phyloP scores from a whole-genome alignment of 73 alveolate genomes.

The Uronychia binucleata region DNA sequence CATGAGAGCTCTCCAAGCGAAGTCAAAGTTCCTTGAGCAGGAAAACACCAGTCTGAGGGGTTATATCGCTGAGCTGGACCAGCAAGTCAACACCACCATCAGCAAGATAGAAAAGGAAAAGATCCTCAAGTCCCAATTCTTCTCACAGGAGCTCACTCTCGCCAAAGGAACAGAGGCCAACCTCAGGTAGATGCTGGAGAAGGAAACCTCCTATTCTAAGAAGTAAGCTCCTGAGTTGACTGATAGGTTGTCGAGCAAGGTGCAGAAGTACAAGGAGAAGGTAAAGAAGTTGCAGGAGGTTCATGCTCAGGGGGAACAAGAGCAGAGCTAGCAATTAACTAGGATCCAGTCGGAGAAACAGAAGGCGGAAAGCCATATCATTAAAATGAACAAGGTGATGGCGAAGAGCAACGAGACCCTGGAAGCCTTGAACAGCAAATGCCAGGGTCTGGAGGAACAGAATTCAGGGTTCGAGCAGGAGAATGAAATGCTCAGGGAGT shows the following conservation, averaged over 20 bases:
- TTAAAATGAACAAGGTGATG: neutral
- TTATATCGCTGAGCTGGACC: neutral
- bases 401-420: constrained; percentile 1
- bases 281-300: neutral
- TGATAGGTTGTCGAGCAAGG: neutral
- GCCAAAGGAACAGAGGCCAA: neutral
- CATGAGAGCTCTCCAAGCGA: neutral
- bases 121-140: neutral
- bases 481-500: neutral
- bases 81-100: neutral
- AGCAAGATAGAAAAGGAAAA: neutral
- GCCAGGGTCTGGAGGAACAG: neutral
- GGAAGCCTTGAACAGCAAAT: neutral
- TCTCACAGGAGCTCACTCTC: neutral
- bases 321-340: neutral
- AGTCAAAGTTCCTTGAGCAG: neutral
- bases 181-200: neutral
- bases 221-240: neutral
- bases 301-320: neutral
- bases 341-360: neutral
- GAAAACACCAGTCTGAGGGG: neutral
- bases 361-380: neutral
- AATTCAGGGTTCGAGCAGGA: neutral
- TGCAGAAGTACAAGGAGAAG: neutral
- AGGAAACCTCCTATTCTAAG: neutral